These are phyloP conservation scores for Neurospora sp. DNA, from an alignment of 495 filamentous ascomycete species.

Conservation along the genomic window DNA sequence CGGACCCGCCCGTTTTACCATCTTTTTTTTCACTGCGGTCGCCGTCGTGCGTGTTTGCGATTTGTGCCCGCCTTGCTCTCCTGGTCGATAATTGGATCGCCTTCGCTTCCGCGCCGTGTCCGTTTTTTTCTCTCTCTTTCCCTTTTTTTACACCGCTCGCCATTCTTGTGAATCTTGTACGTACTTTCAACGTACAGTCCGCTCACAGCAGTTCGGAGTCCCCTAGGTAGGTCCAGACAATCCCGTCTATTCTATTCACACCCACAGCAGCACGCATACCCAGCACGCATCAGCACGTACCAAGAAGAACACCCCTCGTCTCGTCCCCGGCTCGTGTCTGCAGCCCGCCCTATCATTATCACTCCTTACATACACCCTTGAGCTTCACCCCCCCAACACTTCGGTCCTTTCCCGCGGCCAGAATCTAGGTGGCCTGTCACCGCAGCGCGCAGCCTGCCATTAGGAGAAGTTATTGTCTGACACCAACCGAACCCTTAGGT, in stretches of 20 bases:
- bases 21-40: slow-evolving; percentile 11
- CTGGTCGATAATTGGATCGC: neutral
- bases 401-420: neutral
- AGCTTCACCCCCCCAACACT: neutral
- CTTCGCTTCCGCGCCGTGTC: slow-evolving; percentile 10
- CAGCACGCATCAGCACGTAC: slow-evolving; percentile 8
- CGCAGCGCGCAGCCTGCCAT: neutral
- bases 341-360: neutral
- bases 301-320: slow-evolving; percentile 4
- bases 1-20: slow-evolving; percentile 10
- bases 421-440: neutral
- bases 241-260: neutral
- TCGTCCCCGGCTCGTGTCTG: slow-evolving; percentile 15
- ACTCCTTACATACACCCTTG: neutral
- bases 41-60: neutral
- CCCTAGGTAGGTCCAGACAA: neutral
- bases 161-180: neutral
- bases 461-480: neutral
- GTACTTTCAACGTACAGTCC: neutral
- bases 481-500: neutral
- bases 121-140: slow-evolving; percentile 13
- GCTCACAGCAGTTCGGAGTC: neutral
- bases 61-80: neutral
- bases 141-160: slow-evolving; percentile 1
- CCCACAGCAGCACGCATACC: neutral